These are phyloP conservation scores for Gaeumannomyces sp. DNA, from an alignment of 2,329 filamentous ascomycete genomes.

Conservation along the genomic window DNA sequence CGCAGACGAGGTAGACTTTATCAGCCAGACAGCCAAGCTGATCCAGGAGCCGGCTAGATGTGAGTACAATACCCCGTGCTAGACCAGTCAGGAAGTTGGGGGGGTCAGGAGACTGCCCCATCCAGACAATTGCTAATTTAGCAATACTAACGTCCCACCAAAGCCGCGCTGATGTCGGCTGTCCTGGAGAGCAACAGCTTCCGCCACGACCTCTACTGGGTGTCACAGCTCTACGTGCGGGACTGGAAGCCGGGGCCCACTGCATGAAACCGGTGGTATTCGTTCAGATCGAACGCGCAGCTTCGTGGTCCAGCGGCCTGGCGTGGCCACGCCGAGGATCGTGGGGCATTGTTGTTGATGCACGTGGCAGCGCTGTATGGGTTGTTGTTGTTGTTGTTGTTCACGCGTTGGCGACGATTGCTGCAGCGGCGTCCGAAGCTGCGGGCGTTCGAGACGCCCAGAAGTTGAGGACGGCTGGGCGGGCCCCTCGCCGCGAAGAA, in stretches of 20 bases:
- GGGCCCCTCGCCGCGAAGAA: too few species aligned
- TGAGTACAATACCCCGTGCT: background rate
- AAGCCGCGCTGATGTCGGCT: too few species aligned
- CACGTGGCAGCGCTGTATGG: background rate
- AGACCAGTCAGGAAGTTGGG: too few species aligned
- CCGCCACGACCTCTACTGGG: constrained; percentile 17
- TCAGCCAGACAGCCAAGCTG: background rate
- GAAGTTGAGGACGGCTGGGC: background rate
- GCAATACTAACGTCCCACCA: too few species aligned
- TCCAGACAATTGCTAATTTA: too few species aligned
- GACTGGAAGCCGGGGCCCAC: constrained; percentile 13
- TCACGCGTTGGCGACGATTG: background rate
- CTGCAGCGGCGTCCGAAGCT: background rate
- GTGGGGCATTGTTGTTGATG: too few species aligned
- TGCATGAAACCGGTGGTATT: background rate
- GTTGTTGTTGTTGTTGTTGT: background rate
- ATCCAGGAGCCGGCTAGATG: background rate
- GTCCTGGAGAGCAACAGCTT: too few species aligned
- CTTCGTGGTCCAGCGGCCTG: too few species aligned
- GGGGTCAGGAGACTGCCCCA: too few species aligned
- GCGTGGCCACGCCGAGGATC: background rate
- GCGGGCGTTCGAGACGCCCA: too few species aligned
- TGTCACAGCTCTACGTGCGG: constrained; percentile 17
- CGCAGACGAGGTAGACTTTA: background rate
- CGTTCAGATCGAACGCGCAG: background rate